phyloP scores from a whole-genome alignment of 306 rosid species.

The Citrullus mucosospermus region DNA sequence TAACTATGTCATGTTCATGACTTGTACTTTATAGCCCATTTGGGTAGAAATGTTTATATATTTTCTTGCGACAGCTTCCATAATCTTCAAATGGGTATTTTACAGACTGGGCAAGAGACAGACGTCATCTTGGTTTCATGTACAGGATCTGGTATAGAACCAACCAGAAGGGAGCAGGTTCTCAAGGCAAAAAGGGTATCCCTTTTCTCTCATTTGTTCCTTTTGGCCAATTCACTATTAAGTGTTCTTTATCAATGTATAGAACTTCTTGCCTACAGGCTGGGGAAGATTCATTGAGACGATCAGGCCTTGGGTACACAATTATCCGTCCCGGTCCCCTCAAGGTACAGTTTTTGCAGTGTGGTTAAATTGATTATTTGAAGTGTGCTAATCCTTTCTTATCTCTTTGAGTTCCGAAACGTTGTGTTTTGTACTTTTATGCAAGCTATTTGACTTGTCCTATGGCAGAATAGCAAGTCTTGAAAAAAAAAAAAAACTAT shows the following conservation, averaged over 20 bases:
- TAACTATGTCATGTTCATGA: neutral
- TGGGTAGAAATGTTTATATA: neutral
- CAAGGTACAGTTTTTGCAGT: constrained; percentile 39
- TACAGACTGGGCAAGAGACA: constrained; percentile 94
- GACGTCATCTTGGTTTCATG: constrained; percentile 93
- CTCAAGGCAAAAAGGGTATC: constrained; percentile 87
- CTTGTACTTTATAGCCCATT: neutral
- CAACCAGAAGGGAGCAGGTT: constrained; percentile 89
- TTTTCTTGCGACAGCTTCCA: neutral
- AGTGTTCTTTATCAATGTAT: neutral
- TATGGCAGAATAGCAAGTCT: neutral
- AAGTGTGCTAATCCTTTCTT: neutral
- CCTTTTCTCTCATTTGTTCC: constrained; percentile 16
- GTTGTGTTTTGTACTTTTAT: neutral
- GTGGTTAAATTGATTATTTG: neutral
- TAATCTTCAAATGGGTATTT: constrained; percentile 16
- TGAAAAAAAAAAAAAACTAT: neutral
- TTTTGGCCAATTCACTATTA: neutral
- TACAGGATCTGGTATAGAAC: constrained; percentile 85
- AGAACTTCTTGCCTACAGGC: constrained; percentile 34
- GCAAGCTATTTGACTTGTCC: neutral
- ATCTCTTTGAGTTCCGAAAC: neutral
- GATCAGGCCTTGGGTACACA: constrained; percentile 94
- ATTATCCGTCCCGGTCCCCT: constrained; percentile 93
- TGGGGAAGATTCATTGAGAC: constrained; percentile 89